A percentile compares a stretch with the other conserved stretches of the same genome.
Conservation (phyloP, 257 asterid genomes). For the Leptodermis oblonga region DNA sequence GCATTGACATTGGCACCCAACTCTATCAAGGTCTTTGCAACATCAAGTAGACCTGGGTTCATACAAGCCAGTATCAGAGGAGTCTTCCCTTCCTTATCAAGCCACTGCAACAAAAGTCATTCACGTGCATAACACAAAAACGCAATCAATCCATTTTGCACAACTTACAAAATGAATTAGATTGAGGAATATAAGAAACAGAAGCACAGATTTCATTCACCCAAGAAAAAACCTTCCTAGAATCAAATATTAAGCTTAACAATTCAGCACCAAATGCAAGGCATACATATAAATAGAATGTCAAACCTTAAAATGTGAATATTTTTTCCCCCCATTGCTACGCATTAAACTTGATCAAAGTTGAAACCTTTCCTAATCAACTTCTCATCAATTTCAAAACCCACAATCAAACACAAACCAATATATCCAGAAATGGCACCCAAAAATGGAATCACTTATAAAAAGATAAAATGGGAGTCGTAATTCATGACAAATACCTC, state of each 20-base stretch:
- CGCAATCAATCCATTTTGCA: background rate
- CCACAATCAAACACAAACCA: background rate
- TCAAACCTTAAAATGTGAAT: background rate
- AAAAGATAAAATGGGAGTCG: background rate
- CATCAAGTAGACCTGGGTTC: conserved; percentile 61
- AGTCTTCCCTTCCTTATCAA: conserved; percentile 81
- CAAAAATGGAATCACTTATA: background rate
- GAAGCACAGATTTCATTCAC: background rate
- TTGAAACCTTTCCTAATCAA: background rate
- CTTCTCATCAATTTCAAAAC: conserved; percentile 42
- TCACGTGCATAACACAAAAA: background rate
- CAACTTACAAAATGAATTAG: background rate
- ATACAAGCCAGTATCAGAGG: conserved; percentile 80
- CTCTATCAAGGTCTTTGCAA: conserved; percentile 76
- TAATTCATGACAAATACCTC: conserved; percentile 46
- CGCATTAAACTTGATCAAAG: background rate
- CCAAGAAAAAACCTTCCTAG: background rate
- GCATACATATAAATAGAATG: background rate
- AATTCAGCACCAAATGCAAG: background rate
- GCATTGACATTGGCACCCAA: conserved; percentile 92
- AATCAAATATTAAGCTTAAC: background rate
- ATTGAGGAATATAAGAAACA: background rate
- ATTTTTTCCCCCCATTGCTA: background rate
- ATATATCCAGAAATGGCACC: background rate
- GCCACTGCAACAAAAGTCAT: conserved; percentile 56